A percentile compares a stretch with the other conserved stretches of the same genome.
Evolutionary conservation across 2,329 filamentous ascomycete genomes (phyloP).

Genomic region (Raffaelea ambrosiae): DNA sequence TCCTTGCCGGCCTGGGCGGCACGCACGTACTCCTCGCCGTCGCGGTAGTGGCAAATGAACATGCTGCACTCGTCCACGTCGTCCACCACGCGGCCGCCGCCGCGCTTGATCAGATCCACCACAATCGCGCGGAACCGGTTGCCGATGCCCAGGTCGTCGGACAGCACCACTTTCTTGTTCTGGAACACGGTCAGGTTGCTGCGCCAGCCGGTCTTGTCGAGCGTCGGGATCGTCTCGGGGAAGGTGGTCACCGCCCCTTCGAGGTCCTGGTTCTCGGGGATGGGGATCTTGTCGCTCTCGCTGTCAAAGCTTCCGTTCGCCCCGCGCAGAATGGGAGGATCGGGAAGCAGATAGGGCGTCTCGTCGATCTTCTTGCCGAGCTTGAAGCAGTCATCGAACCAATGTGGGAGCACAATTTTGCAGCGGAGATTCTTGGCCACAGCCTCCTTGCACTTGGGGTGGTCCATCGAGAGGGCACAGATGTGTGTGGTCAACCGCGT

Average conservation of each 20-base stretch:
- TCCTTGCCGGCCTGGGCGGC: slow-evolving; percentile 72
- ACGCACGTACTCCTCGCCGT: slow-evolving; percentile 66
- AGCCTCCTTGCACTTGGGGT: slow-evolving; percentile 60
- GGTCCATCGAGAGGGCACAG: slow-evolving; percentile 69
- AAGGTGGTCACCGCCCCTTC: slow-evolving; percentile 54
- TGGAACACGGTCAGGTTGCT: slow-evolving; percentile 66
- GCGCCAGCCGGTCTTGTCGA: slow-evolving; percentile 19
- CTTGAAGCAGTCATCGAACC: slow-evolving; percentile 96
- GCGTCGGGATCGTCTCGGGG: slow-evolving; percentile 31
- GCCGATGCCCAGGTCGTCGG: slow-evolving; percentile 63
- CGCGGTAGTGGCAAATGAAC: slow-evolving; percentile 80
- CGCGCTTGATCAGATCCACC: slow-evolving; percentile 58
- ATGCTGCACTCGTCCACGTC: slow-evolving; percentile 66
- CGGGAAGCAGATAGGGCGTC: slow-evolving; percentile 72
- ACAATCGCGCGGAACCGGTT: slow-evolving; percentile 59
- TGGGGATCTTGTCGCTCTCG: slow-evolving; percentile 15
- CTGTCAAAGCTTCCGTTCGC: slow-evolving; percentile 15
- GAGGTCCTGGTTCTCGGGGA: slow-evolving; percentile 52
- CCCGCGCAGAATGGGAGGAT: slow-evolving; percentile 68
- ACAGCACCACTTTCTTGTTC: slow-evolving; percentile 69
- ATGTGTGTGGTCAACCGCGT: slow-evolving; percentile 78
- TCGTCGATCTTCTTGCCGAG: slow-evolving; percentile 89
- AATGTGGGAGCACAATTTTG: slow-evolving; percentile 88
- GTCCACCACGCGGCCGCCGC: slow-evolving; percentile 61
- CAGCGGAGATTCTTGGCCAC: slow-evolving; percentile 56